Percentiles rank a stretch among this genome's conserved stretches.
These are phyloP conservation scores for Chaetomiaceae sp. DNA, from an alignment of 2,329 filamentous ascomycete genomes.

Conservation along the genomic window DNA sequence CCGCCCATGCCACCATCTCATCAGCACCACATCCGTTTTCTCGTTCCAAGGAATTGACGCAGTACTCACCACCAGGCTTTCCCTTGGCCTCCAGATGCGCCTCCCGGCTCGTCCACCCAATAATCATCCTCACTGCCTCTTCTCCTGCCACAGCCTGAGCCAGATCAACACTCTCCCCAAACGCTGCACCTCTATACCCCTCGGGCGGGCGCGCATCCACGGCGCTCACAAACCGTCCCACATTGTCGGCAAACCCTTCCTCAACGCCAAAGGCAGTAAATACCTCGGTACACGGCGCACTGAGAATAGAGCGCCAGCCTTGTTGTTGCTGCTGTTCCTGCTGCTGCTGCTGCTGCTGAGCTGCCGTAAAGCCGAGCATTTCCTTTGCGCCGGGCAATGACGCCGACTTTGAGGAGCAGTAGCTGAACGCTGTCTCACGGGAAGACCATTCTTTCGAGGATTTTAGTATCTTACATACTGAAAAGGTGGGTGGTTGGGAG, in stretches of 20 bases:
- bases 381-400: not conserved
- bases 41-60: not conserved
- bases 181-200: conserved; percentile 11
- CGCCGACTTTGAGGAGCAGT: not conserved
- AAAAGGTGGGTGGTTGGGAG: too few species aligned
- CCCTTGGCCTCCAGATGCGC: conserved; percentile 25
- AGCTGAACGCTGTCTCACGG: not conserved
- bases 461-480: not conserved
- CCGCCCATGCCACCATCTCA: not conserved
- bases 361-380: not conserved
- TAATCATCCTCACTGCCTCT: conserved; percentile 21
- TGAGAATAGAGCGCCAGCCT: not conserved
- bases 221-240: conserved; percentile 14
- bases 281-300: conserved; percentile 25
- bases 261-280: conserved; percentile 26
- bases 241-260: conserved; percentile 20
- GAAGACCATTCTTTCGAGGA: conserved; percentile 15
- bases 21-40: not conserved
- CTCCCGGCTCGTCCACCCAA: conserved; percentile 27
- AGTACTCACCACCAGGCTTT: conserved; percentile 12
- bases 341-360: not conserved
- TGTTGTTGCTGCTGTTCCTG: too few species aligned
- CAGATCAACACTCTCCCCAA: conserved; percentile 2
- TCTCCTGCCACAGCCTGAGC: conserved; percentile 2
- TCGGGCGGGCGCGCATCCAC: conserved; percentile 13